Conservation (phyloP, 306 rosid genomes). For the Calophaca sinica region DNA sequence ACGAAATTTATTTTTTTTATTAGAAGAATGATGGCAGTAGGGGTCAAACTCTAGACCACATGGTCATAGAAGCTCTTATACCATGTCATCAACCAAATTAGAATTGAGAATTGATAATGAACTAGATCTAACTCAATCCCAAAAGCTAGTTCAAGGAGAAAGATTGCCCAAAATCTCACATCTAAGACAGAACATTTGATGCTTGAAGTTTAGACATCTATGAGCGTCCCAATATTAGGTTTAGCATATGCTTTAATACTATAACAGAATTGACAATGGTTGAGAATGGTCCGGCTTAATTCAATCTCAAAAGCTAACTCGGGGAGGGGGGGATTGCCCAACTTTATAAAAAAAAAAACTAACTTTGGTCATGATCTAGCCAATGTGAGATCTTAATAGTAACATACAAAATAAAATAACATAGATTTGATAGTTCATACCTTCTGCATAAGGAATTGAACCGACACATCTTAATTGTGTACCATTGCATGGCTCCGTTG, state of each 20-base stretch:
- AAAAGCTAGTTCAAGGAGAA: too few species aligned
- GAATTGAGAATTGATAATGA: too few species aligned
- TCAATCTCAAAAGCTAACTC: neutral
- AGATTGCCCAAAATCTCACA: too few species aligned
- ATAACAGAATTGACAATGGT: neutral
- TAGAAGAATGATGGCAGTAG: neutral
- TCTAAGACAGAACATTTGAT: too few species aligned
- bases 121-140: too few species aligned
- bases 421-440: conserved; percentile 57
- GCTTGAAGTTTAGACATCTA: neutral
- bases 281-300: neutral
- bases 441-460: conserved; percentile 69
- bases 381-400: neutral
- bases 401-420: conserved; percentile 15
- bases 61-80: too few species aligned
- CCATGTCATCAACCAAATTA: too few species aligned
- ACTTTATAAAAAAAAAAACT: neutral
- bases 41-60: neutral
- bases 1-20: neutral
- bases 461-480: conserved; percentile 66
- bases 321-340: neutral
- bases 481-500: conserved; percentile 60
- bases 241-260: neutral
- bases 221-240: neutral
- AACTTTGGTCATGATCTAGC: conserved; percentile 8